Base-by-base conservation (phyloP, 345 rosid species). In the Citrus maxima region DNA sequence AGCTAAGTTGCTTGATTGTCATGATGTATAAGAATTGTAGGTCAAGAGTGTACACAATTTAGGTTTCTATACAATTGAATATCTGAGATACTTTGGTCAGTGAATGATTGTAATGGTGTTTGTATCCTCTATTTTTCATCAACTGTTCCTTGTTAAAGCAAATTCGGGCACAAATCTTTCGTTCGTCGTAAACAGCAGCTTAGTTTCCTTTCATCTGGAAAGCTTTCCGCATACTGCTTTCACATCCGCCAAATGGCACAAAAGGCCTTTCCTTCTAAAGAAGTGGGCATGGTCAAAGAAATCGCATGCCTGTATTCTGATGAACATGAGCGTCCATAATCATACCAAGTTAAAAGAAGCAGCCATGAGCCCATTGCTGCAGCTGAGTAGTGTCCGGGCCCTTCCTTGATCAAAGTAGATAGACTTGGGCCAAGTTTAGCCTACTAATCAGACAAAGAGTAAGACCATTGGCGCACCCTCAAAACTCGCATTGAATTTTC, bases 1-100 rank as follows among this genome's bases (percentile, higher is more conserved):
- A 93, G 84, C 62, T 74, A 79, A 54, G 34, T 30, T 34, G 19
- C 46, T 40, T 34, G 72, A n/a, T 58, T 21, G 21, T 59, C 37
- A 65, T 42, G 46, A 16, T 76, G 79, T 76, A 37, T 16, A 56
- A 68, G 69, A 73, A 38, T 34, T 18, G 34, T 60, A 60, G 37
- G 46, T 55, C 73, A 22, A 30, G 32, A 67, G 28, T 76, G 16
- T 51, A 65, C 12, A 32, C 58, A 37, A 40, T 68, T 69, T 19
- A 76, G 51, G 13, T 66, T 21, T 59, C 46, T 61, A 13, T 38
- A 38, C 32, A 42, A 55, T 35, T 42, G 51, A 27, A 56, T 56
- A n/a, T 6, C 32, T 37, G 54, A 73, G 30, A 37, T 37, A 37
- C 35, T 37, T 40, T 1, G 3, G 28, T 13, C 24, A 30, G 16